Percentiles rank a stretch among this genome's conserved stretches.
phyloP scores from a whole-genome alignment of 2,329 filamentous ascomycete species.

The Colletotrichum sp. region DNA sequence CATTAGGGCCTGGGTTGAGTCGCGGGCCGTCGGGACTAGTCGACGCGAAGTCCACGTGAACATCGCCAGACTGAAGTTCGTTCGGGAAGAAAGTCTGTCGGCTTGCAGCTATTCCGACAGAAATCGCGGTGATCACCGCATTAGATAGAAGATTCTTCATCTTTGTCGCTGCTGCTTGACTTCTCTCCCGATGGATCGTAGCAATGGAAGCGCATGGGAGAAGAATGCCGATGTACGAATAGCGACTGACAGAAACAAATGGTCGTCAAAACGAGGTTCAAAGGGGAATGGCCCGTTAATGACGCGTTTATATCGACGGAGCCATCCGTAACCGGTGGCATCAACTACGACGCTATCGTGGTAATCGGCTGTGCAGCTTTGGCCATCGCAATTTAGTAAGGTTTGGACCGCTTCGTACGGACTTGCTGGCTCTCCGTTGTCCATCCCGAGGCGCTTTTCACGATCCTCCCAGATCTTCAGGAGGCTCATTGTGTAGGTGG shows the following conservation, averaged over 20 bases:
- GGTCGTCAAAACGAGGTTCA: rapidly evolving
- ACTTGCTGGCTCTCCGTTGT: not conserved
- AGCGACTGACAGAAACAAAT: not conserved
- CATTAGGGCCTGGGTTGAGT: not conserved
- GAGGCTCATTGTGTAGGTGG: not conserved
- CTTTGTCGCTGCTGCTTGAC: not conserved
- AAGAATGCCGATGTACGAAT: not conserved
- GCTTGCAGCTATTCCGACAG: not conserved
- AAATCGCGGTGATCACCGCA: not conserved
- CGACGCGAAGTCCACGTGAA: not conserved
- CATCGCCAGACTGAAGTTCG: not conserved
- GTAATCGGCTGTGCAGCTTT: not conserved
- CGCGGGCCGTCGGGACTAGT: not conserved
- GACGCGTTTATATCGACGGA: not conserved
- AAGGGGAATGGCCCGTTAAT: rapidly evolving
- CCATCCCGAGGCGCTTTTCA: not conserved
- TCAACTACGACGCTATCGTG: not conserved
- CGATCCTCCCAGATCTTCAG: not conserved
- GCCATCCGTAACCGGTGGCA: not conserved
- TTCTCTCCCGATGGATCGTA: not conserved
- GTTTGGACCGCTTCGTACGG: not conserved
- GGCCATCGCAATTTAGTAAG: not conserved
- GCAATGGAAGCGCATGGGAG: not conserved
- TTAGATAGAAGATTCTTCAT: not conserved
- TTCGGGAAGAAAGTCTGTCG: not conserved